These are phyloP conservation scores for Haematococcus lacustris DNA, from an alignment of 139 green algal species.

Conservation along the genomic window DNA sequence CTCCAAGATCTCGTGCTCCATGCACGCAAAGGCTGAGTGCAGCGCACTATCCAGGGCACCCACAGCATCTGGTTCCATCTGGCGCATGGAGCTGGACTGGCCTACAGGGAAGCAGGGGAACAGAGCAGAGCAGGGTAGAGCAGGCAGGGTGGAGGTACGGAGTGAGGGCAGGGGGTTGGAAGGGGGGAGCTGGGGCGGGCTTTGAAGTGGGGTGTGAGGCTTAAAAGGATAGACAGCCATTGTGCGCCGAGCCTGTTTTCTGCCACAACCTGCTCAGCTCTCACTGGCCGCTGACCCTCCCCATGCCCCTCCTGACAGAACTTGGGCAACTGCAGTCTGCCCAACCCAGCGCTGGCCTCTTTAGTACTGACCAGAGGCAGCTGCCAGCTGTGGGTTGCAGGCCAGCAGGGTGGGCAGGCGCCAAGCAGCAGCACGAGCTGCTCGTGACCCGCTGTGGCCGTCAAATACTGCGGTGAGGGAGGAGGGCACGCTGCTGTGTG, in stretches of 20 bases:
- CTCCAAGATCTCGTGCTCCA: conserved; percentile 4
- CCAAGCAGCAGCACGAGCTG: background rate
- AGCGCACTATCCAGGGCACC: background rate
- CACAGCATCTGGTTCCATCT: background rate
- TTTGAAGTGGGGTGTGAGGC: background rate
- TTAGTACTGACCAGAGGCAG: background rate
- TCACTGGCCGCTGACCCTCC: background rate
- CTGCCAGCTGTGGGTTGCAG: background rate
- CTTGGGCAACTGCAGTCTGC: background rate
- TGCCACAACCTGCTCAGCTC: background rate
- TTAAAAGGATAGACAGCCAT: background rate
- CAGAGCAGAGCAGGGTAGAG: background rate
- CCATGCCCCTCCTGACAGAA: background rate
- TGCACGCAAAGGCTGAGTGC: background rate
- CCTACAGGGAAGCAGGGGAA: no score
- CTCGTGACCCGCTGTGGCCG: background rate
- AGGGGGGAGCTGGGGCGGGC: background rate
- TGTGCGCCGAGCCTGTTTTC: background rate
- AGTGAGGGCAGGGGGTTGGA: background rate
- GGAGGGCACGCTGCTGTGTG: background rate
- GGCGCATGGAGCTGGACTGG: no score
- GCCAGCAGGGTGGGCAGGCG: background rate
- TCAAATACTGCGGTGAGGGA: background rate
- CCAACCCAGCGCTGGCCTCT: background rate
- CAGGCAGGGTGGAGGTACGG: background rate